Evolutionary conservation across 768 basidiomycete species (phyloP), one percentile per base, ranked within the genome.

Genomic region (Hortiboletus flavorubellus): DNA sequence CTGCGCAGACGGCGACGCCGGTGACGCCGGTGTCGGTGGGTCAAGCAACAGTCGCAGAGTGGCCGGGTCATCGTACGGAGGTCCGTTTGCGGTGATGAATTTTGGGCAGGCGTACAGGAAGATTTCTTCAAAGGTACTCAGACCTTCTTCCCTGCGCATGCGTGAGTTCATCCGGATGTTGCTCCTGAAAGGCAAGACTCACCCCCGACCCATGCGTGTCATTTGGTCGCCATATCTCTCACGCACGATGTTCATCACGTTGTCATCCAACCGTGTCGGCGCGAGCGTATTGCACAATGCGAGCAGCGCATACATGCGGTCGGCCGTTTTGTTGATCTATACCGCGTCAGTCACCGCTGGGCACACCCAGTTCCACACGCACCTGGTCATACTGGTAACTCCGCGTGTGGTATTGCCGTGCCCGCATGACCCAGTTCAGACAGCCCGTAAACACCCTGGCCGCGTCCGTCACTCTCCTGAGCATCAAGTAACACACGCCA

Each of bases 371-470:
- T 26, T 31, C 46, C 5, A 12, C 16, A 53, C 75, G 34, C 57
- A 89, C 91, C 79, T 95, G 93, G 65, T 97, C 94, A 64, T 97
- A 97, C 68, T 98, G 94, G 70, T 96, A 96, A 67, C 91, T 91
- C 62, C 95, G 76, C 10, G 95, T 96, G 76, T 99, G 95, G 73
- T 96, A 97, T 68, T 95, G 93, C 64, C 94, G 84, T 85, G 97
- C 94, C 16, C 96, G 83, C 76, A 92, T 86, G 67, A 96, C 93
- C 79, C 97, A 95, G 77, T 95, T 95, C 45, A 97, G 78, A 66
- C 96, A 89, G 12, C 87, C 87, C 37, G 93, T 90, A 68, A 98
- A 96, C 5, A 91, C 87, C 38, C 94, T 89, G 69, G 92, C 93
- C 23, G 97, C 97, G 68, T 99, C 97, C 5, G 94, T 86, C 73